A percentile compares a stretch with the other conserved stretches of the same genome.
phyloP scores from a whole-genome alignment of 768 basidiomycete genomes.

The Piloderma croceum region DNA sequence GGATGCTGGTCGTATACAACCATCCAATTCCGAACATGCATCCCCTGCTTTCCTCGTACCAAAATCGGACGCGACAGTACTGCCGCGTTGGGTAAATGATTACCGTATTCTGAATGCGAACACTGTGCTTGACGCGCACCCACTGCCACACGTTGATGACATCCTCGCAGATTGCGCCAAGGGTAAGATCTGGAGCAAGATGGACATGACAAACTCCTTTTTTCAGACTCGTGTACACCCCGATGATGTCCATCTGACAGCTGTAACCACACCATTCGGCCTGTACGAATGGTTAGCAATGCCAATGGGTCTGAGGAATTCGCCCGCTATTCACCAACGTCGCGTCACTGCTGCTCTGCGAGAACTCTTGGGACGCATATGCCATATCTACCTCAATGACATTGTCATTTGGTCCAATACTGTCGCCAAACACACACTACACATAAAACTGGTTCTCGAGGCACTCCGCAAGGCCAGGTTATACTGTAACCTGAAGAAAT shows the following conservation, averaged over 20 bases:
- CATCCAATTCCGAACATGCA: constrained; percentile 21
- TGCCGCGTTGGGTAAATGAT: constrained; percentile 33
- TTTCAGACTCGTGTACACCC: too few relatives aligned
- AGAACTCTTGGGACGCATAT: constrained; percentile 31
- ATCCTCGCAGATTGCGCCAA: too few relatives aligned
- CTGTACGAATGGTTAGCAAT: too few relatives aligned
- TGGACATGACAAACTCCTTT: too few relatives aligned
- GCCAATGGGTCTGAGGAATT: too few relatives aligned
- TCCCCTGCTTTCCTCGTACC: too few relatives aligned
- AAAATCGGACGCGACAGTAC: constrained; percentile 22
- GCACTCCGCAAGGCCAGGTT: constrained; percentile 24
- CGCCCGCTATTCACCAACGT: constrained; percentile 29
- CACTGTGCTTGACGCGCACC: constrained; percentile 23
- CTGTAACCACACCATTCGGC: too few relatives aligned
- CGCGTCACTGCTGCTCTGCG: constrained; percentile 29
- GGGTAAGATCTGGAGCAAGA: too few relatives aligned
- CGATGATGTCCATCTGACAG: too few relatives aligned
- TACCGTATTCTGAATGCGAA: constrained; percentile 27
- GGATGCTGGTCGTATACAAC: constrained; percentile 21
- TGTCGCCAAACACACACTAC: constrained; percentile 26
- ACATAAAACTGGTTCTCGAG: constrained; percentile 26
- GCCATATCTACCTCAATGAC: constrained; percentile 41
- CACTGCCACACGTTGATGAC: constrained; percentile 27
- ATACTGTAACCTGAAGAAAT: constrained; percentile 28
- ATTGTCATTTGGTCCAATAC: constrained; percentile 40